phyloP scores from a whole-genome alignment of 805 yeast genomes.

The Cyberlindnera suaveolens region DNA sequence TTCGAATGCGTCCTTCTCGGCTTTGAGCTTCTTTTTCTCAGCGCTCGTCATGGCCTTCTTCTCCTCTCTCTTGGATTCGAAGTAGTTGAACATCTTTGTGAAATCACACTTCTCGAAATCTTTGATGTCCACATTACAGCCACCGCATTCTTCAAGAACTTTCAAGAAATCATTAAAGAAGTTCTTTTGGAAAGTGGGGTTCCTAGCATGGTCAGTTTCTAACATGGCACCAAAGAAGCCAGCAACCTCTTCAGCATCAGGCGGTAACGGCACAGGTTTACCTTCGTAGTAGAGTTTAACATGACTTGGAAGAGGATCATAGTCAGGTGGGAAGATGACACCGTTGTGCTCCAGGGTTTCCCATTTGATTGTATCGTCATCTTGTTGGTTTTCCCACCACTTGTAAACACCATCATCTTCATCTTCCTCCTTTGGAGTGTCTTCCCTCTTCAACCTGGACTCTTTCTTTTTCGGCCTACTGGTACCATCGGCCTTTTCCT shows the following conservation, averaged over 20 bases:
- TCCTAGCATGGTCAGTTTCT: slow-evolving; percentile 82
- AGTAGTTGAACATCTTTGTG: slow-evolving; percentile 62
- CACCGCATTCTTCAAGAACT: slow-evolving; percentile 68
- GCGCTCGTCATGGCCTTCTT: slow-evolving; percentile 62
- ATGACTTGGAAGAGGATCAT: slow-evolving; percentile 75
- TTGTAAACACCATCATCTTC: slow-evolving; percentile 54
- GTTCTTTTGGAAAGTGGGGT: slow-evolving; percentile 80
- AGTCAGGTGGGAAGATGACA: slow-evolving; percentile 88
- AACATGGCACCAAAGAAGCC: slow-evolving; percentile 89
- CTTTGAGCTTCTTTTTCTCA: slow-evolving; percentile 70
- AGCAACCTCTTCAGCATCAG: slow-evolving; percentile 91
- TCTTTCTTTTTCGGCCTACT: slow-evolving; percentile 12
- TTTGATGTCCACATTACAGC: slow-evolving; percentile 47
- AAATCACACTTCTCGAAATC: slow-evolving; percentile 74
- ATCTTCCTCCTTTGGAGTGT: slow-evolving; percentile 28
- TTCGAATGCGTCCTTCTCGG: slow-evolving; percentile 68
- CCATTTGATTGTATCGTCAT: slow-evolving; percentile 81
- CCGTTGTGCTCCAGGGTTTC: slow-evolving; percentile 81
- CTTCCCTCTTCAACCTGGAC: slow-evolving; percentile 21
- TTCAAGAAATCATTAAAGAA: slow-evolving; percentile 73
- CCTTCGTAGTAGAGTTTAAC: slow-evolving; percentile 75
- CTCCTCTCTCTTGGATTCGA: slow-evolving; percentile 61
- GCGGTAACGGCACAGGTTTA: slow-evolving; percentile 66
- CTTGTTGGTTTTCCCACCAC: slow-evolving; percentile 78
- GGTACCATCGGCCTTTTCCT: slow-evolving; percentile 6